Conservation (phyloP, 768 basidiomycete genomes). For the Mycena crocata region DNA sequence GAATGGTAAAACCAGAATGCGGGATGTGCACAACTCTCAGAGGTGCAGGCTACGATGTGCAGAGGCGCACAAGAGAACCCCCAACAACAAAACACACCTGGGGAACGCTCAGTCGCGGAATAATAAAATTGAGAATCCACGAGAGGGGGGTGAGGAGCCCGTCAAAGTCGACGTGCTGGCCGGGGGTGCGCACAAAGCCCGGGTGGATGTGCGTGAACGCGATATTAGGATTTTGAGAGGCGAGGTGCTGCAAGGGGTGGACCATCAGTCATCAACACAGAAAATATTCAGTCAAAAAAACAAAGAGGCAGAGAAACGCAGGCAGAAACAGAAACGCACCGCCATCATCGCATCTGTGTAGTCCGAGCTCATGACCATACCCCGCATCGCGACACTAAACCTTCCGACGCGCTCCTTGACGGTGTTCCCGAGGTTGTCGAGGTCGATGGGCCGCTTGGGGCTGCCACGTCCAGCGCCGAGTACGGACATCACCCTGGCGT, state of each 20-base stretch:
- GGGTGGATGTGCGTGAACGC: slow-evolving; percentile 42
- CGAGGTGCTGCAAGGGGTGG: slow-evolving; percentile 37
- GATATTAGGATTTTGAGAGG: slow-evolving; percentile 32
- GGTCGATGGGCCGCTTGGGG: slow-evolving; percentile 26
- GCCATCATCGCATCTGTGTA: slow-evolving; percentile 31
- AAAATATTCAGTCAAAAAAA: no score
- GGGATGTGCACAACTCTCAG: no score
- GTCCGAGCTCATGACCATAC: slow-evolving; percentile 22
- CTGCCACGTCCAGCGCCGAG: slow-evolving; percentile 42
- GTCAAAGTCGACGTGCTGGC: slow-evolving; percentile 6
- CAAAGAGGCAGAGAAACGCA: background rate
- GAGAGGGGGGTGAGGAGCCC: slow-evolving; percentile 26
- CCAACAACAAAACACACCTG: slow-evolving; percentile 14
- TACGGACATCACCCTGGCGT: slow-evolving; percentile 48
- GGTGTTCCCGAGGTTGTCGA: slow-evolving; percentile 34
- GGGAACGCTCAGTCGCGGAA: slow-evolving; percentile 14
- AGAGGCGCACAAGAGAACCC: no score
- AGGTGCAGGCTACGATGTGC: no score
- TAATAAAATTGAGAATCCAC: slow-evolving; percentile 22
- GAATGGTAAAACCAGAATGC: no score
- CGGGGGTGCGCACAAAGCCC: slow-evolving; percentile 36
- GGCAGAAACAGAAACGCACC: background rate
- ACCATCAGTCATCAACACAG: no score
- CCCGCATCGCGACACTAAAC: slow-evolving; percentile 12
- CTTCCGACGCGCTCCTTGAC: slow-evolving; percentile 13